These are phyloP conservation scores for Nakazawaea populi DNA, from an alignment of 805 yeast genomes.

Conservation along the genomic window DNA sequence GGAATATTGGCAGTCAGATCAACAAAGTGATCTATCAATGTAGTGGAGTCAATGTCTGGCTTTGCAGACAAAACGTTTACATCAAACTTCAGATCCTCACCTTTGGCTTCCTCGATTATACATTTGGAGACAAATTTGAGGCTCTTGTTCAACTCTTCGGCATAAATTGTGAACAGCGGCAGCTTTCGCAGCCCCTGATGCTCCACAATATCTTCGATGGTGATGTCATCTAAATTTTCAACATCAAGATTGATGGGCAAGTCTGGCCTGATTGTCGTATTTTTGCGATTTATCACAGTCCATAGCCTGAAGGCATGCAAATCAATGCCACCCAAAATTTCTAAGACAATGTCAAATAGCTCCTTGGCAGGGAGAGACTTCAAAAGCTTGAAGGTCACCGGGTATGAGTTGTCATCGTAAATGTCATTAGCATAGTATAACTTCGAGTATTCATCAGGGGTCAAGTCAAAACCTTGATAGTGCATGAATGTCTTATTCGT, in stretches of 20 bases:
- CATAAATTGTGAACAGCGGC: conserved; percentile 48
- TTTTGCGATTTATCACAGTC: conserved; percentile 61
- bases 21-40: conserved; percentile 7
- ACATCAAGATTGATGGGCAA: conserved; percentile 26
- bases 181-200: conserved; percentile 40
- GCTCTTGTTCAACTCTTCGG: conserved; percentile 52
- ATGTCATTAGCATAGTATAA: conserved; percentile 44
- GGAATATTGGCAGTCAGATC: not conserved
- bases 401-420: conserved; percentile 40
- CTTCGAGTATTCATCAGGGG: conserved; percentile 47
- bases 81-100: not conserved
- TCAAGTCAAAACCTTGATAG: conserved; percentile 72
- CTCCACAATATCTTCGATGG: conserved; percentile 48
- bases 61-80: conserved; percentile 6
- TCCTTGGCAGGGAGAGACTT: conserved; percentile 50
- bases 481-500: conserved; percentile 47
- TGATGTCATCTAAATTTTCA: conserved; percentile 24
- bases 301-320: conserved; percentile 47
- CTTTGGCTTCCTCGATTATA: conserved; percentile 6
- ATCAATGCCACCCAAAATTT: conserved; percentile 30
- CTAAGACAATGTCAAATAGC: conserved; percentile 44
- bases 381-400: conserved; percentile 44
- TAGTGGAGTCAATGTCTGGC: conserved; percentile 16
- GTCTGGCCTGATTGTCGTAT: conserved; percentile 65
- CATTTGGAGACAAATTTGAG: conserved; percentile 25